Percentiles rank a stretch among this genome's conserved stretches.
phyloP scores from a whole-genome alignment of 2,329 filamentous ascomycete species.

The Gliomastix tumulicola region DNA sequence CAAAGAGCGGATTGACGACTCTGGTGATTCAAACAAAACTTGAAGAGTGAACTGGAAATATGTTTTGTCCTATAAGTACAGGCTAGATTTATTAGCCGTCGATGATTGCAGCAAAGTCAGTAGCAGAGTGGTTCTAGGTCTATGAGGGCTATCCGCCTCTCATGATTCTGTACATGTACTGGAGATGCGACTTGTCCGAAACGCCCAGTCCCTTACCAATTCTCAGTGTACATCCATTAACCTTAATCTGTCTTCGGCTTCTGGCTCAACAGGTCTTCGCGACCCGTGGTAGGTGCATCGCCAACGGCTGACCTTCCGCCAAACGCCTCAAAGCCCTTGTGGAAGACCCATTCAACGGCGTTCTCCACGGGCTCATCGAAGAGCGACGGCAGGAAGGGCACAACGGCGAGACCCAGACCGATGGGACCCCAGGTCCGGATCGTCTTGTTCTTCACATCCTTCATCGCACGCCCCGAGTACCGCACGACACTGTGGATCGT shows the following conservation, averaged over 20 bases:
- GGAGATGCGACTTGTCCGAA: too few relatives aligned
- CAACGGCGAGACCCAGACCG: constrained; percentile 68
- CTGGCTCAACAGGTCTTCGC: constrained; percentile 30
- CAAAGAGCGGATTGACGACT: too few relatives aligned
- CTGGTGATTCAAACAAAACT: too few relatives aligned
- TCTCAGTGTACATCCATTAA: too few relatives aligned
- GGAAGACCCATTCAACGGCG: constrained; percentile 85
- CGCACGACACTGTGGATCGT: constrained; percentile 90
- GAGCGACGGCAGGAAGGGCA: constrained; percentile 75
- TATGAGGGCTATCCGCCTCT: too few relatives aligned
- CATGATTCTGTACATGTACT: too few relatives aligned
- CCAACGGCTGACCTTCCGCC: constrained; percentile 57
- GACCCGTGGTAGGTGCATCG: constrained; percentile 44
- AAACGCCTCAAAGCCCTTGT: constrained; percentile 68
- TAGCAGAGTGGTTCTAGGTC: too few relatives aligned
- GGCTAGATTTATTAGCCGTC: too few relatives aligned
- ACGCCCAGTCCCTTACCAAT: constrained; percentile 38
- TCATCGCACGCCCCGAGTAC: constrained; percentile 83
- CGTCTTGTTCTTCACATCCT: constrained; percentile 67
- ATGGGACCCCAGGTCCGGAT: constrained; percentile 86
- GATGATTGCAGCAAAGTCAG: too few relatives aligned
- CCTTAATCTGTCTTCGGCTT: too few relatives aligned
- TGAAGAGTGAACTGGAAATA: too few relatives aligned
- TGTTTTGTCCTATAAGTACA: too few relatives aligned
- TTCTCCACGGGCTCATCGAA: constrained; percentile 93